Evolutionary conservation across 1,284 basidiomycete genomes (phyloP).

Genomic region (Cutaneotrichosporon arboriforme): DNA sequence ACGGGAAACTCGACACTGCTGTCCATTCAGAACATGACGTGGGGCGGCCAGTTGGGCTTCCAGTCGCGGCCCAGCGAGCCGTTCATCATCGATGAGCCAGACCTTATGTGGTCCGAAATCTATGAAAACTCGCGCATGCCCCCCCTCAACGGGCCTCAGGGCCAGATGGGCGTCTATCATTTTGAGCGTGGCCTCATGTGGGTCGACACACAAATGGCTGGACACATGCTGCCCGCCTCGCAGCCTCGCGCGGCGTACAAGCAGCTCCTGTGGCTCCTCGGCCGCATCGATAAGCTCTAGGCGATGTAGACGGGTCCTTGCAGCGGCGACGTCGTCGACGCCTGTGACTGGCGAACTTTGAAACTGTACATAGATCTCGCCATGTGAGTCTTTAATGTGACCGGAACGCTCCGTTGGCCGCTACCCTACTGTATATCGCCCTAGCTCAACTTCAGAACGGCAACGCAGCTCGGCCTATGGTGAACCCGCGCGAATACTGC

Average conservation of each 20-base stretch:
- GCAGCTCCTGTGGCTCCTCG: slow-evolving; percentile 23
- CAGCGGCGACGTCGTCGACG: too few species aligned
- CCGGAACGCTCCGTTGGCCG: too few species aligned
- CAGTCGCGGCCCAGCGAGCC: slow-evolving; percentile 14
- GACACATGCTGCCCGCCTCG: slow-evolving; percentile 23
- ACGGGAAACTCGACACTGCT: slow-evolving; percentile 22
- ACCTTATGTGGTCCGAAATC: background rate
- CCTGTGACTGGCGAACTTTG: too few species aligned
- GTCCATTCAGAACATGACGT: slow-evolving; percentile 39
- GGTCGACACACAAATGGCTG: slow-evolving; percentile 17
- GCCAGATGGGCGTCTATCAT: slow-evolving; percentile 22
- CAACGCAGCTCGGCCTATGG: too few species aligned
- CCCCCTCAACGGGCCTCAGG: slow-evolving; percentile 12
- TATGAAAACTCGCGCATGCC: background rate
- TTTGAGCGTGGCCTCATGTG: slow-evolving; percentile 26
- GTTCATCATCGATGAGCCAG: slow-evolving; percentile 7
- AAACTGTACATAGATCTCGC: too few species aligned
- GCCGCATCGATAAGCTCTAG: slow-evolving; percentile 6
- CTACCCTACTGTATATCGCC: too few species aligned
- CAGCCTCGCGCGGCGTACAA: slow-evolving; percentile 17
- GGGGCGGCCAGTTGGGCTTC: slow-evolving; percentile 29
- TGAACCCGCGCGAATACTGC: too few species aligned
- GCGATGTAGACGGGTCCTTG: too few species aligned
- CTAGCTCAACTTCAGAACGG: too few species aligned
- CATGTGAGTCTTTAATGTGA: background rate